Percentiles rank a stretch among this genome's conserved stretches.
These are phyloP conservation scores for Aspergillus alliaceus DNA, from an alignment of 2,329 filamentous ascomycete species.

Conservation along the genomic window DNA sequence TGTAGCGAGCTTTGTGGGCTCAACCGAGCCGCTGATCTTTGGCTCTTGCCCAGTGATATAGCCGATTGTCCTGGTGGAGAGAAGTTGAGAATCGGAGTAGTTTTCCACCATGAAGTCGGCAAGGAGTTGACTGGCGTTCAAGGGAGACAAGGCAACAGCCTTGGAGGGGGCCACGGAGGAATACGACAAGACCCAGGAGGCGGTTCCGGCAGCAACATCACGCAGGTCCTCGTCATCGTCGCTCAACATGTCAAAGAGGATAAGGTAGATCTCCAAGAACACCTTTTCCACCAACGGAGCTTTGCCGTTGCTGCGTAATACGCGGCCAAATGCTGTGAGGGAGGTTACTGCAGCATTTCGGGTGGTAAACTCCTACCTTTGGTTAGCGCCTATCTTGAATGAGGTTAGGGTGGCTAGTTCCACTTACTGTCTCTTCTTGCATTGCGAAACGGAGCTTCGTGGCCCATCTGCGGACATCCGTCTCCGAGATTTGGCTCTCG, in stretches of 20 bases:
- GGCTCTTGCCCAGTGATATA: conserved; percentile 39
- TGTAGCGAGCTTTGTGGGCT: conserved; percentile 14
- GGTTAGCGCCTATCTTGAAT: conserved; percentile 6
- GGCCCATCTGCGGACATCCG: conserved; percentile 31
- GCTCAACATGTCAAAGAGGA: conserved; percentile 73
- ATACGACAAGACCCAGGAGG: conserved; percentile 38
- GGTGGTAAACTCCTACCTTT: conserved; percentile 38
- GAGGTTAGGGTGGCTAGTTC: background rate
- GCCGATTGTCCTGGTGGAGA: conserved; percentile 38
- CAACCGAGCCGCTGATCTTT: conserved; percentile 22
- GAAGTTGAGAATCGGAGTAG: conserved; percentile 32
- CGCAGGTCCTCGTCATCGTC: conserved; percentile 93
- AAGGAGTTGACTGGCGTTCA: conserved; percentile 48
- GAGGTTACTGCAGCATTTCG: conserved; percentile 39
- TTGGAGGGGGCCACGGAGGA: conserved; percentile 28
- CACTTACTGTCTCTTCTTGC: conserved; percentile 43
- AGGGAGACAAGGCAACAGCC: conserved; percentile 44
- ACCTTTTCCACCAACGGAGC: conserved; percentile 23
- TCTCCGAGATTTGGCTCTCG: conserved; percentile 17
- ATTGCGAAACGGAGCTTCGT: conserved; percentile 39
- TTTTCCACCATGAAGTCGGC: conserved; percentile 34
- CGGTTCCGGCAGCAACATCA: conserved; percentile 54
- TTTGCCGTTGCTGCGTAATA: conserved; percentile 42
- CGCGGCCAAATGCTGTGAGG: conserved; percentile 32
- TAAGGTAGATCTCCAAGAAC: conserved; percentile 60